Evolutionary conservation across 2,329 filamentous ascomycete species (phyloP), one percentile per base, ranked within the genome.

Genomic region (Calonectria montana): DNA sequence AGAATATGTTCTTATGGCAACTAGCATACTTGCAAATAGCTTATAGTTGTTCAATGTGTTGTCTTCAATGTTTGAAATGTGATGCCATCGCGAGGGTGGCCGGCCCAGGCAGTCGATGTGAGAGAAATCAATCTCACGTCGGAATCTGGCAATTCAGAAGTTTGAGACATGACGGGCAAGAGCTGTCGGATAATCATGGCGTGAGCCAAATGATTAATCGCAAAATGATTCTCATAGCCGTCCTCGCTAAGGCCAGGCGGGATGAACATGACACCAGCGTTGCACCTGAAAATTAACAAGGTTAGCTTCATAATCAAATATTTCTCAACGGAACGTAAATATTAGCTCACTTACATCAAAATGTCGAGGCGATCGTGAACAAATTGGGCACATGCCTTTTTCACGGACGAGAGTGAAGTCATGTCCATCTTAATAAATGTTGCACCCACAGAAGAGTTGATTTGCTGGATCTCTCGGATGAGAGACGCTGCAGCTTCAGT

Each of bases 181-280:
- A 86, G 75, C 6, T 84, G 79, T 65, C 83, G 81, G 21, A 81
- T 81, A 8, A 88, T 79, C 6, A 86, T 79, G 6, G 86, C 84
- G 55, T 87, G 86, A 10, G 85, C 85, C 29, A 88, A 72, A 72
- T 87, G 84, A 65, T 88, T 88, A 1, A 83, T 86, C 1, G 82
- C 85, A 69, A 87, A 86, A 69, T 86, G 83, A 18, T 83, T 72
- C 75, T 88, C 87, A 71, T 86, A 87, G 13, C 86, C 85, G 16
- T 87, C 45, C n/a, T 50, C 37, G 12, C n/a, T 65, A 9, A 47
- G 15, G 4, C 25, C 41, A 12, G 59, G 59, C 3, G 59, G 39
- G 10, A 29, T 21, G 21, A 29, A 41, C 59, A 63, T 47, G 25
- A 63, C 27, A 7, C 59, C 59, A 18, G 39, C 59, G 21, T 63